A percentile compares a stretch with the other conserved stretches of the same genome.
phyloP scores from a whole-genome alignment of 2,329 filamentous ascomycete species.

The Aureobasidium leucospermi region DNA sequence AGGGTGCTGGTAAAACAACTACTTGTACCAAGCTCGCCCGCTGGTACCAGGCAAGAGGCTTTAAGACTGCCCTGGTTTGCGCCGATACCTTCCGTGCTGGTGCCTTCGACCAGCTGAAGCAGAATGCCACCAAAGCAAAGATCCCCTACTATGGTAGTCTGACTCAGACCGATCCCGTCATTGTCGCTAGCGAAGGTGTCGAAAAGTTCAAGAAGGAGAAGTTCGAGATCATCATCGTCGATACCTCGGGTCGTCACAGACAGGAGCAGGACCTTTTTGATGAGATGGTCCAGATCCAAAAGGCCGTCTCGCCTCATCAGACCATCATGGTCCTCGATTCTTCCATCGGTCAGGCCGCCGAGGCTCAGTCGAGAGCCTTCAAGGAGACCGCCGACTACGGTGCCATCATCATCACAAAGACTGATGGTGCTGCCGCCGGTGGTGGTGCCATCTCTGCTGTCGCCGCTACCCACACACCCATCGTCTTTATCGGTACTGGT shows the following conservation, averaged over 20 bases:
- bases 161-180: constrained; percentile 90
- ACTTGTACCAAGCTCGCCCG: constrained; percentile 94
- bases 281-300: constrained; percentile 96
- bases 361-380: constrained; percentile 91
- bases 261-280: constrained; percentile 93
- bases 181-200: constrained; percentile 90
- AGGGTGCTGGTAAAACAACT: constrained; percentile 96
- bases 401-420: constrained; percentile 98
- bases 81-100: constrained; percentile 97
- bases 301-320: constrained; percentile 83
- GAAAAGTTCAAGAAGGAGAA: constrained; percentile 98
- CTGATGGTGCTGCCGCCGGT: constrained; percentile 88
- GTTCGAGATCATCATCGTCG: constrained; percentile 97
- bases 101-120: constrained; percentile 96
- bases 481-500: constrained; percentile 95
- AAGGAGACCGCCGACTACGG: constrained; percentile 96
- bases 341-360: constrained; percentile 92
- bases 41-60: constrained; percentile 89
- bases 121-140: constrained; percentile 98
- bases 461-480: constrained; percentile 90
- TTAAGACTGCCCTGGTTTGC: constrained; percentile 89
- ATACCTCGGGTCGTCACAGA: constrained; percentile 89
- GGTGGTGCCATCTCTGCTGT: constrained; percentile 97
- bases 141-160: constrained; percentile 97
- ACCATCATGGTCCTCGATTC: constrained; percentile 98